A percentile compares a stretch with the other conserved stretches of the same genome.
These are phyloP conservation scores for Neonectria punicea DNA, from an alignment of 2,329 filamentous ascomycete genomes.

Conservation along the genomic window DNA sequence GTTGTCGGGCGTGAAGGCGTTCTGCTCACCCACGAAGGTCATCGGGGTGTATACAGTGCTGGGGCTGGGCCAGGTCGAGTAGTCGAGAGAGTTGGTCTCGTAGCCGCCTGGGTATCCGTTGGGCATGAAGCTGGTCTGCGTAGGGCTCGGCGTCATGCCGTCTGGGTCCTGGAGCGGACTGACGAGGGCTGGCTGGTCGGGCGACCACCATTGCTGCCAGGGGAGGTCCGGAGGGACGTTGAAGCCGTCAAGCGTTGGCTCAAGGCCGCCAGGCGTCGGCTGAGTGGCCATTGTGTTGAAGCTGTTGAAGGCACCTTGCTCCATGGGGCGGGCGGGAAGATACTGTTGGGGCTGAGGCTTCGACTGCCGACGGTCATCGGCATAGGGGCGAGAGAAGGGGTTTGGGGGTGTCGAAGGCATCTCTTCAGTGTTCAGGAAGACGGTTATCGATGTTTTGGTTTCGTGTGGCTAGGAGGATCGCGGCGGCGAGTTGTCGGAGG, in stretches of 20 bases:
- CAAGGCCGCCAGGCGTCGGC: too few species aligned
- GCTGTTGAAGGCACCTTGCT: too few species aligned
- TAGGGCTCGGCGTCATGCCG: neutral
- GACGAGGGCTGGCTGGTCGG: neutral
- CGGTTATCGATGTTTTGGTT: neutral
- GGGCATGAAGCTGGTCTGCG: neutral
- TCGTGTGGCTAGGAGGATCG: neutral
- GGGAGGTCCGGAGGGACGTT: neutral
- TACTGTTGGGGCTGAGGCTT: neutral
- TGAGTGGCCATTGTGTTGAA: neutral
- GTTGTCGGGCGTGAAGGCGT: neutral
- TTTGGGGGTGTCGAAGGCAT: neutral
- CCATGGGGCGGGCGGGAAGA: neutral
- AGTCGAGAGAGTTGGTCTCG: neutral
- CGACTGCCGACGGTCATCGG: neutral
- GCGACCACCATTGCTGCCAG: neutral
- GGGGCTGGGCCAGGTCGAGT: neutral
- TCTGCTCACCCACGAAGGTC: neutral
- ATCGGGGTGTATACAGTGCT: neutral
- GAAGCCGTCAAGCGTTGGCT: neutral
- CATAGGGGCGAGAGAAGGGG: neutral
- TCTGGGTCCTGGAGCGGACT: neutral
- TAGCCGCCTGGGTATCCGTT: neutral
- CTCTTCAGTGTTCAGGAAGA: neutral
- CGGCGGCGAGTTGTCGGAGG: neutral